Conservation (phyloP, 1,284 basidiomycete species). For the Trichosporon asahii region DNA sequence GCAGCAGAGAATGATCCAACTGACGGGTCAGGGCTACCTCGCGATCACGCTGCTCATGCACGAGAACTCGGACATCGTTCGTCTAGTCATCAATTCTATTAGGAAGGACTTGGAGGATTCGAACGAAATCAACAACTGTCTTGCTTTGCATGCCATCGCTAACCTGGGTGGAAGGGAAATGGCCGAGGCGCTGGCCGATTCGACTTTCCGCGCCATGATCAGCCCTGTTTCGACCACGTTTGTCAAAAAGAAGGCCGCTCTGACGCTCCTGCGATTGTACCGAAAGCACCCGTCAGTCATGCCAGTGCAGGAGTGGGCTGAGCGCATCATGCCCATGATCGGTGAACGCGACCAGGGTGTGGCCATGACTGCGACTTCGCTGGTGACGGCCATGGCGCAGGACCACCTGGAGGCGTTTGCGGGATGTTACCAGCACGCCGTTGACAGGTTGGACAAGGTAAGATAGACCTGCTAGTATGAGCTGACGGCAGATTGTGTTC, state of each 20-base stretch:
- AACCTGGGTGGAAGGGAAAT: slow-evolving; percentile 98
- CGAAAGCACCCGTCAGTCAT: slow-evolving; percentile 94
- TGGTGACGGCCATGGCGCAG: slow-evolving; percentile 93
- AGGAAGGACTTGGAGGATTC: slow-evolving; percentile 94
- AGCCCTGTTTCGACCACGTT: slow-evolving; percentile 92
- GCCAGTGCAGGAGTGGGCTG: slow-evolving; percentile 89
- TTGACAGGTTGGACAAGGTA: slow-evolving; percentile 81
- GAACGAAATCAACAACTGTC: slow-evolving; percentile 91
- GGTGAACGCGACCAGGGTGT: slow-evolving; percentile 92
- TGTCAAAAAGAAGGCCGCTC: slow-evolving; percentile 97
- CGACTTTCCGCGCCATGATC: slow-evolving; percentile 91
- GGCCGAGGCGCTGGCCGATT: slow-evolving; percentile 89
- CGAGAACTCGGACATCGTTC: slow-evolving; percentile 93
- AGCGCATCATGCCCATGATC: slow-evolving; percentile 90
- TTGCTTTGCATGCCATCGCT: slow-evolving; percentile 96
- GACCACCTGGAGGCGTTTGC: slow-evolving; percentile 85
- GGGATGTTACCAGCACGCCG: slow-evolving; percentile 90
- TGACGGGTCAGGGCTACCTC: slow-evolving; percentile 73
- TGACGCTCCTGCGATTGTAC: slow-evolving; percentile 88
- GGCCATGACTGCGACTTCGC: slow-evolving; percentile 84
- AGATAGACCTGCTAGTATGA: slow-evolving; percentile 30
- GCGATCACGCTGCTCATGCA: slow-evolving; percentile 97
- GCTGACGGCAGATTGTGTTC: slow-evolving; percentile 68
- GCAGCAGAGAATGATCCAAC: background rate
- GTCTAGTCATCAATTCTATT: slow-evolving; percentile 95